phyloP scores from a whole-genome alignment of 768 basidiomycete species.

The Fomitopsis pulvina region DNA sequence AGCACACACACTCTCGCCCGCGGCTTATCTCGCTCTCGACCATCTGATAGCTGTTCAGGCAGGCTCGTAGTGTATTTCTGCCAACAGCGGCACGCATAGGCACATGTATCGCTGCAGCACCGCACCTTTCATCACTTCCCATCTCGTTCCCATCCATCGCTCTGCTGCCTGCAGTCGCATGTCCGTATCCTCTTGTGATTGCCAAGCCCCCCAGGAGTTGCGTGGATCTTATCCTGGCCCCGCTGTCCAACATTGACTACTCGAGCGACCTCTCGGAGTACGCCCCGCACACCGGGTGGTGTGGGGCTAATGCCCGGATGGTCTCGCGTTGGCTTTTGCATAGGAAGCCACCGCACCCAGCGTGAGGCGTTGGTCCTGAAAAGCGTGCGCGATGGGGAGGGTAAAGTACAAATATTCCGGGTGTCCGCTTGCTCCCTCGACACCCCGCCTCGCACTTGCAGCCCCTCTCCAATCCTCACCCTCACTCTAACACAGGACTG shows the following conservation, averaged over 20 bases:
- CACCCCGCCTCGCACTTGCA: too few species aligned
- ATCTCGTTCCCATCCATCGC: background rate
- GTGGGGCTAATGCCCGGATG: background rate
- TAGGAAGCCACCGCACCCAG: too few species aligned
- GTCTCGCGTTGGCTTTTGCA: too few species aligned
- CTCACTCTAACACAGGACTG: too few species aligned
- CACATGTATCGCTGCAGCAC: background rate
- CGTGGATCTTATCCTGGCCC: background rate
- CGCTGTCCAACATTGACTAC: background rate
- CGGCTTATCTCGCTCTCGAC: background rate
- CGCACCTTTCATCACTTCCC: background rate
- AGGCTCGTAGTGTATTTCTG: too few species aligned
- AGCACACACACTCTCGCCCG: background rate
- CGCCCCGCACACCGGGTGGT: background rate
- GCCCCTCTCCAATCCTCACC: too few species aligned
- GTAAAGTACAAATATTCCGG: too few species aligned
- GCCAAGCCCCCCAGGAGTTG: background rate
- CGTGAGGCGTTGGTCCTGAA: too few species aligned
- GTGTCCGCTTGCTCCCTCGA: too few species aligned
- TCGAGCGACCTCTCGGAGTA: background rate
- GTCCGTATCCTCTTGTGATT: background rate
- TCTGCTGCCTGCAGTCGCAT: background rate
- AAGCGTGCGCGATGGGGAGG: too few species aligned
- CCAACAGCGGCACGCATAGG: background rate
- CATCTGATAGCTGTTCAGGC: background rate